phyloP scores from a whole-genome alignment of 768 basidiomycete species.

The Gymnopilus junonius region DNA sequence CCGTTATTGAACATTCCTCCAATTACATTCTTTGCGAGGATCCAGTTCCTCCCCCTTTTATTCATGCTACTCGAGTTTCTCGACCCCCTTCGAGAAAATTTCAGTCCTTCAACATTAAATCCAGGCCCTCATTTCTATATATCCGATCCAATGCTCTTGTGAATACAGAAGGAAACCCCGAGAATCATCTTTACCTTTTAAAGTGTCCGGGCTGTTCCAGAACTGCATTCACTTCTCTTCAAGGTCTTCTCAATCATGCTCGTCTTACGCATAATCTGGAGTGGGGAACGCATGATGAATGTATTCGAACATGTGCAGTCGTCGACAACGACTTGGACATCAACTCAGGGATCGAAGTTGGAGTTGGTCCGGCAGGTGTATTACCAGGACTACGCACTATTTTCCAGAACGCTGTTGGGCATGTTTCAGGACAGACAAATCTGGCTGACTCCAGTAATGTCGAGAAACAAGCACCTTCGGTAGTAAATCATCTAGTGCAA shows the following conservation, averaged over 20 bases:
- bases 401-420: conserved; percentile 52
- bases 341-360: conserved; percentile 47
- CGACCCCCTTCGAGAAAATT: conserved; percentile 25
- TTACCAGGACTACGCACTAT: conserved; percentile 52
- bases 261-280: conserved; percentile 51
- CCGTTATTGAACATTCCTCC: conserved; percentile 43
- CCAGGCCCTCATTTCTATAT: conserved; percentile 40
- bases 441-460: neutral
- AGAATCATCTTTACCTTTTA: conserved; percentile 39
- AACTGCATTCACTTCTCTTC: conserved; percentile 51
- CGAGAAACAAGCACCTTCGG: conserved; percentile 9
- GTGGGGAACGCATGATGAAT: conserved; percentile 62
- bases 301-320: conserved; percentile 53
- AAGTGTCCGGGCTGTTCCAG: conserved; percentile 51
- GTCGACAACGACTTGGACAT: conserved; percentile 44
- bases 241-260: conserved; percentile 59
- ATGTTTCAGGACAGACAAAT: neutral
- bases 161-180: conserved; percentile 18
- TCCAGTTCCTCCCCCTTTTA: conserved; percentile 25
- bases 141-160: conserved; percentile 36
- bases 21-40: conserved; percentile 41
- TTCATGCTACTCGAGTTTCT: conserved; percentile 11
- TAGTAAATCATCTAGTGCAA: conserved; percentile 35
- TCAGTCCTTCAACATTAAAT: conserved; percentile 4
- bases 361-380: conserved; percentile 42